Base-by-base conservation (phyloP, 352 stramenopile species). In the Globisporangium alternatum region DNA sequence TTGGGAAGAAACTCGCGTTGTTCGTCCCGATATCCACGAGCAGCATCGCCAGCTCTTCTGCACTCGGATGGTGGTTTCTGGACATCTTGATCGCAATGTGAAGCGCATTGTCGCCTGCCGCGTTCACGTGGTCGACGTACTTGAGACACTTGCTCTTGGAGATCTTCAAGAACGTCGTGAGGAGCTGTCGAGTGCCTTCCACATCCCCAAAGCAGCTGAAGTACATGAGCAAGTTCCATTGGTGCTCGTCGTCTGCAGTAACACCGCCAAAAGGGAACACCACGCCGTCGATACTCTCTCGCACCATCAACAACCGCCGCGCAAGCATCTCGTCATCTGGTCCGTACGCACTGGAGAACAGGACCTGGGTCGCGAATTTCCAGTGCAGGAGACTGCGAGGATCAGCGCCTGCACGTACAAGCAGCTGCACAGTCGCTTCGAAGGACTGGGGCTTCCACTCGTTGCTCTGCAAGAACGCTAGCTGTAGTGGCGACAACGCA, bases 161-260 rank as follows among this genome's bases (percentile, higher is more conserved):
- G 17, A 49, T 59, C 56, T 55, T 51, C 8, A 13, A 49, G 30
- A 62, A 68, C 64, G 37, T 59, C 44, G 41, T 41, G 19, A 89
- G 43, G 17, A 90, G 66, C 12, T 69, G 60, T 7, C 77, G 66
- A 2, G 85, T 73, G 8, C 68, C 57, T 10, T 78, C 68, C 5
- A 91, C 31, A 39, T 93, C 77, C 0, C 79, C 78, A 4, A 80
- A 63, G 35, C 65, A 74, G 44, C 81, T 80, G 7, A 88, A 75
- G 59, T 83, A 91, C 83, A 91, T 90, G 21, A 91, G 68, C 48
- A 93, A 59, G 45, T 78, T 86, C 84, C 82, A 91, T 22, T 67
- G 65, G 52, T 67, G 53, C 5, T 64, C 69, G 39, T 93, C 84
- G 44, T 84, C 76, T 31, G 68, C 70, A 48, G 77, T 51, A 5